Percentiles rank a stretch among this genome's conserved stretches.
Evolutionary conservation across 148 eudicot species (phyloP).

Genomic region (Chenopodium quinoa): DNA sequence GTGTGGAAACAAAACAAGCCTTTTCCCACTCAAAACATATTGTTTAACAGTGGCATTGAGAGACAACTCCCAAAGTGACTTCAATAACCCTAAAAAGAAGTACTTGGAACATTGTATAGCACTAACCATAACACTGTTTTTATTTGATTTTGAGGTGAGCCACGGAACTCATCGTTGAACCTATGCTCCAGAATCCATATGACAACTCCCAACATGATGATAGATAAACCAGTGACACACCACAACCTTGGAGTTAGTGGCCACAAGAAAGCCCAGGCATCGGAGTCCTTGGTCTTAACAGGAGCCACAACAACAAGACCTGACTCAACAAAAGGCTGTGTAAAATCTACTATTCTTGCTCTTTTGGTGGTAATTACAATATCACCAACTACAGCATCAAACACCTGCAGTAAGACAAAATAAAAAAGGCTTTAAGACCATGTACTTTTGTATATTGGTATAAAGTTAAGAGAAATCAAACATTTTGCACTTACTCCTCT

Average conservation of each 20-base stretch:
- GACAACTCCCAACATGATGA: conserved; percentile 55
- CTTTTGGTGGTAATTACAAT: conserved; percentile 59
- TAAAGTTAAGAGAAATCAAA: not conserved
- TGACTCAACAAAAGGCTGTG: conserved; percentile 65
- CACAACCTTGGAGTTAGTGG: conserved; percentile 65
- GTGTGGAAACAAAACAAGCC: not conserved
- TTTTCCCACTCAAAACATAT: not conserved
- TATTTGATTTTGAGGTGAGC: conserved; percentile 58
- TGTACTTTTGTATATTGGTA: not conserved
- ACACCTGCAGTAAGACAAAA: conserved; percentile 29
- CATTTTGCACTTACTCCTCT: conserved; percentile 50
- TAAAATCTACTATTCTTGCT: conserved; percentile 52
- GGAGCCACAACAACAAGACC: conserved; percentile 70
- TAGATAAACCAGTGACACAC: conserved; percentile 47
- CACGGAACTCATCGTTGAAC: conserved; percentile 66
- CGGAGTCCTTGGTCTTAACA: conserved; percentile 35
- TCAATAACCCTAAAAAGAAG: not conserved
- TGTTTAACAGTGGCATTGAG: not conserved
- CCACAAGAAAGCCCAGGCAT: conserved; percentile 62
- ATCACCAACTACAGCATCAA: conserved; percentile 68
- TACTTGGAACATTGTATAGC: not conserved
- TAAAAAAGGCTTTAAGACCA: not conserved
- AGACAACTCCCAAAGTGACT: not conserved
- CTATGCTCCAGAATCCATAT: conserved; percentile 72
- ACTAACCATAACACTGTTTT: conserved; percentile 58